Evolutionary conservation across 257 asterid genomes (phyloP).

Genomic region (Primulina eburnea): DNA sequence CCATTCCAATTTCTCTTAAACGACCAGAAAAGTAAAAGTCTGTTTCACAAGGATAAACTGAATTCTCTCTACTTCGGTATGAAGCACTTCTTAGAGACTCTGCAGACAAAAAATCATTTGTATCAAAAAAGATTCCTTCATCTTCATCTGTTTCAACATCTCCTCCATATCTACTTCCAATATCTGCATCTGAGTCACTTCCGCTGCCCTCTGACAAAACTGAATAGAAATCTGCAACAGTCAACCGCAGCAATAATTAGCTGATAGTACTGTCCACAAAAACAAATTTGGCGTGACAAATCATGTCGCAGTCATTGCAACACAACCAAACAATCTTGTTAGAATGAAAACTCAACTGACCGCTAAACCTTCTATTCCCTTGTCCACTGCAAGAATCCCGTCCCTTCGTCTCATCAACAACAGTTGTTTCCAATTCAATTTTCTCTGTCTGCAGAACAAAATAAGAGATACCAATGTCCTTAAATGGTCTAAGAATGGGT

Average conservation of each 20-base stretch:
- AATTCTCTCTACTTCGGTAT: slow-evolving; percentile 77
- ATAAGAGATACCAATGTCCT: slow-evolving; percentile 19
- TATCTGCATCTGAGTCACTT: slow-evolving; percentile 91
- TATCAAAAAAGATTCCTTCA: slow-evolving; percentile 76
- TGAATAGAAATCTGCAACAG: slow-evolving; percentile 82
- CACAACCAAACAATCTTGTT: slow-evolving; percentile 6
- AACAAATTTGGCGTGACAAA: slow-evolving; percentile 13
- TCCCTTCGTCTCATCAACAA: slow-evolving; percentile 95
- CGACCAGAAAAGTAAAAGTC: slow-evolving; percentile 56
- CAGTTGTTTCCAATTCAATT: slow-evolving; percentile 96
- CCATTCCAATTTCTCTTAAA: slow-evolving; percentile 48
- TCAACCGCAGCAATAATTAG: slow-evolving; percentile 5
- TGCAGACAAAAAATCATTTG: slow-evolving; percentile 81
- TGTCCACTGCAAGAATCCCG: slow-evolving; percentile 88
- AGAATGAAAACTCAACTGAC: slow-evolving; percentile 47
- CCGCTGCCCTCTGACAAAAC: slow-evolving; percentile 94
- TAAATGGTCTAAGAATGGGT: slow-evolving; percentile 10
- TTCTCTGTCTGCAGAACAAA: slow-evolving; percentile 72
- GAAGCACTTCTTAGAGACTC: slow-evolving; percentile 91
- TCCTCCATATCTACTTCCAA: slow-evolving; percentile 77
- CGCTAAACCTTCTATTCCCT: slow-evolving; percentile 93
- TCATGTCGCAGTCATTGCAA: slow-evolving; percentile 16
- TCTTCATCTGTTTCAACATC: slow-evolving; percentile 93
- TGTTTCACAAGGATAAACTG: slow-evolving; percentile 51
- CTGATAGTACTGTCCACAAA: slow-evolving; percentile 13